phyloP scores from a whole-genome alignment of 176 grass and related monocot species.

The Aegilops longissima region DNA sequence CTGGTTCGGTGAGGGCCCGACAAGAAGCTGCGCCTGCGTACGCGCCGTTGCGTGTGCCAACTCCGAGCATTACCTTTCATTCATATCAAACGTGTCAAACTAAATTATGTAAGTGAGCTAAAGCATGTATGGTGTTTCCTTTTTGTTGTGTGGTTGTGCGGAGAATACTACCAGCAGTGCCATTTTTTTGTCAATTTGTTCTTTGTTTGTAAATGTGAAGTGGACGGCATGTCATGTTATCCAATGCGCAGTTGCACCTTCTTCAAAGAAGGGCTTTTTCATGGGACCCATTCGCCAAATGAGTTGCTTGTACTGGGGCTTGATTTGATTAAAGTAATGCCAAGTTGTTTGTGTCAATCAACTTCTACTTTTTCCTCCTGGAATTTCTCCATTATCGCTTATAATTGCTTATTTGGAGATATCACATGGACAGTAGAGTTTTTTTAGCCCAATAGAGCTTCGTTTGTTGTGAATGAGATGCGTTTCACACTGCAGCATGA shows the following conservation, averaged over 20 bases:
- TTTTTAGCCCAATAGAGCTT: no score
- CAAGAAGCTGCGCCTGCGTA: background rate
- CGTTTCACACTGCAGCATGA: no score
- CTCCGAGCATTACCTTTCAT: background rate
- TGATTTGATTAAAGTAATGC: constrained; percentile 32
- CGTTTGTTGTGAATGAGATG: no score
- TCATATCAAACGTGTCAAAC: background rate
- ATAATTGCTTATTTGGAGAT: background rate
- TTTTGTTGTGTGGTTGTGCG: background rate
- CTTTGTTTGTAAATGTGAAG: constrained; percentile 13
- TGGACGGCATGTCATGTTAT: constrained; percentile 35
- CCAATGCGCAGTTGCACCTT: constrained; percentile 25
- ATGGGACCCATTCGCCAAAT: background rate
- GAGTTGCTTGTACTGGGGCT: background rate
- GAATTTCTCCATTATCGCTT: background rate
- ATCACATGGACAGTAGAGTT: no score
- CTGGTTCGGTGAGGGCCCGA: constrained; percentile 33
- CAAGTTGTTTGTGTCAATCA: background rate
- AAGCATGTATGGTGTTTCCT: background rate
- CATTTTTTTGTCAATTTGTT: constrained; percentile 30
- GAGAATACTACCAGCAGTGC: background rate
- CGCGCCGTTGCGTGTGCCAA: background rate
- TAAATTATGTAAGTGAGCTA: background rate
- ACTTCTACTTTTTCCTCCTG: background rate
- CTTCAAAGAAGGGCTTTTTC: constrained; percentile 34